phyloP scores from a whole-genome alignment of 495 filamentous ascomycete species.

The Podospora conica region DNA sequence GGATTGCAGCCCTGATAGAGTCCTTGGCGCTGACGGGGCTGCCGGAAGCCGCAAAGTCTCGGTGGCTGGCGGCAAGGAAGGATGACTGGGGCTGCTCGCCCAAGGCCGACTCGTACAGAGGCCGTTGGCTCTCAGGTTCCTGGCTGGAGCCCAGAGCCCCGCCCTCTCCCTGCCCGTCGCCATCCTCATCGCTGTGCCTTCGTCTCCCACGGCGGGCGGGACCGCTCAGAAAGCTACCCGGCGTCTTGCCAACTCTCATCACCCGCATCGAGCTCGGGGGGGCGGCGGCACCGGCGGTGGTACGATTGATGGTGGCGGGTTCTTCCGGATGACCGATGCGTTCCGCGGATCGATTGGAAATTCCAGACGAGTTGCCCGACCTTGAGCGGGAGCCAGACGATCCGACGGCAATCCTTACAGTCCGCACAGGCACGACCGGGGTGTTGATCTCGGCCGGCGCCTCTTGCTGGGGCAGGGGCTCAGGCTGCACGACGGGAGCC shows the following conservation, averaged over 20 bases:
- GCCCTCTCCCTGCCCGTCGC: conserved; percentile 33
- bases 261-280: conserved; percentile 63
- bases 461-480: conserved; percentile 14
- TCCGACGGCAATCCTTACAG: conserved; percentile 52
- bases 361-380: conserved; percentile 38
- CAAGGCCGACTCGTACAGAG: conserved; percentile 30
- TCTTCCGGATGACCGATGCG: conserved; percentile 35
- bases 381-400: conserved; percentile 37
- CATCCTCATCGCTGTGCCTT: conserved; percentile 69
- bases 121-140: conserved; percentile 33
- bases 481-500: conserved; percentile 17
- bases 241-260: conserved; percentile 65
- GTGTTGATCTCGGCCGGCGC: conserved; percentile 52
- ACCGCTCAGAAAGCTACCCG: conserved; percentile 67
- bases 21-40: conserved; percentile 41
- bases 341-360: conserved; percentile 25
- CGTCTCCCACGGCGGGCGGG: conserved; percentile 67
- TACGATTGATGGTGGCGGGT: conserved; percentile 36
- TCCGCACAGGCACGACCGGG: conserved; percentile 57
- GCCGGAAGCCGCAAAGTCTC: conserved; percentile 36
- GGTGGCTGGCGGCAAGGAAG: conserved; percentile 31
- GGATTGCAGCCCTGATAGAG: conserved; percentile 27
- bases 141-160: conserved; percentile 29
- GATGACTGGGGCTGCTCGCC: conserved; percentile 30
- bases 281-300: conserved; percentile 49